phyloP scores from a whole-genome alignment of 441 rosid species.

The Metrosideros polymorpha region DNA sequence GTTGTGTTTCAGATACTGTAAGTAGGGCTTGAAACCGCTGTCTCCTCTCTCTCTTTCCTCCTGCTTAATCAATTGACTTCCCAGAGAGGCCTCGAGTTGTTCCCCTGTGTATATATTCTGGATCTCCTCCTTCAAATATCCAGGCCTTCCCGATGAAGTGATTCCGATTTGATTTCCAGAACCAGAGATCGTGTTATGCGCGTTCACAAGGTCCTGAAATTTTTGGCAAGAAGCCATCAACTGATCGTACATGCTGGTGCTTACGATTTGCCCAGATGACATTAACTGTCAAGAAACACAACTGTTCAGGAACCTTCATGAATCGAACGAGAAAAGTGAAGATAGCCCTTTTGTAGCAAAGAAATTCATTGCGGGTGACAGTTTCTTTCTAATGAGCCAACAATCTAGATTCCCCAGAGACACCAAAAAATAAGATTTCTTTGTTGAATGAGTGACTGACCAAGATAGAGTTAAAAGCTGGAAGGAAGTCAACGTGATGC shows the following conservation, averaged over 20 bases:
- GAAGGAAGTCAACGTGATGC: slow-evolving; percentile 38
- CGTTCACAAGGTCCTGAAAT: slow-evolving; percentile 36
- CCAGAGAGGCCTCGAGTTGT: background rate
- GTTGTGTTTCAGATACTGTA: slow-evolving; percentile 29
- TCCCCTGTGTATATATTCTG: slow-evolving; percentile 1
- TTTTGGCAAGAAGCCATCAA: slow-evolving; percentile 15
- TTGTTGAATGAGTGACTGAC: slow-evolving; percentile 14
- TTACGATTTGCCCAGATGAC: slow-evolving; percentile 22
- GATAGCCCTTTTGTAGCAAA: background rate
- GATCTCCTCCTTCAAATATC: slow-evolving; percentile 12
- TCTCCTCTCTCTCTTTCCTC: slow-evolving; percentile 43
- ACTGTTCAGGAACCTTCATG: background rate
- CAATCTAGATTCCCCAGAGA: background rate
- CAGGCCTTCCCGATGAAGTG: background rate
- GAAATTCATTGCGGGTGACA: background rate
- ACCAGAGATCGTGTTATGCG: slow-evolving; percentile 12
- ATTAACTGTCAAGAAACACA: slow-evolving; percentile 20
- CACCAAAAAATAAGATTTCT: background rate
- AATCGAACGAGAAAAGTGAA: background rate
- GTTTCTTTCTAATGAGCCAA: background rate
- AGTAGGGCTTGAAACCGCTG: slow-evolving; percentile 37
- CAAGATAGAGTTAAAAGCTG: slow-evolving; percentile 28
- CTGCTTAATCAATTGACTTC: slow-evolving; percentile 30
- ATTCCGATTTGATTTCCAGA: background rate
- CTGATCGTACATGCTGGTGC: slow-evolving; percentile 19